Percentiles rank a stretch among this genome's conserved stretches.
phyloP scores from a whole-genome alignment of 805 yeast species.

The Millerozyma acaciae region DNA sequence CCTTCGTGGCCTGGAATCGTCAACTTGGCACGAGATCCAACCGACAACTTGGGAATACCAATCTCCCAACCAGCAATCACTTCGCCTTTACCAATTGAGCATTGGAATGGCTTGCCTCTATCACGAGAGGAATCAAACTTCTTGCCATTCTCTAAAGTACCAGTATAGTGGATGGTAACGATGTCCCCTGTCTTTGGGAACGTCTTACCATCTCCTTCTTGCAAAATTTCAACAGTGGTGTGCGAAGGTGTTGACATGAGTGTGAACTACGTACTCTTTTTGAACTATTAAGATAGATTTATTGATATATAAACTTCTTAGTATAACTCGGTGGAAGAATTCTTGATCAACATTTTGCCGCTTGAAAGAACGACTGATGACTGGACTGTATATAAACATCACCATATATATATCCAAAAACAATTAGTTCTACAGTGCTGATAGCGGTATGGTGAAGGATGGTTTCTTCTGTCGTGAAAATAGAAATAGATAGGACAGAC shows the following conservation, averaged over 20 bases:
- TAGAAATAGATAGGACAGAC: slow-evolving; percentile 30
- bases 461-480: slow-evolving; percentile 15
- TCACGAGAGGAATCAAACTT: slow-evolving; percentile 94
- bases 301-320: not conserved
- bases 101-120: slow-evolving; percentile 93
- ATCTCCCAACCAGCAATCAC: slow-evolving; percentile 97
- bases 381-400: not conserved
- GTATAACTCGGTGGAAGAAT: not conserved
- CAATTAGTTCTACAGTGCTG: not conserved
- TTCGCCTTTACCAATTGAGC: slow-evolving; percentile 92
- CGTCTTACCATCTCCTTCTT: slow-evolving; percentile 76
- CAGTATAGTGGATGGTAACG: slow-evolving; percentile 93
- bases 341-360: not conserved
- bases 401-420: not conserved
- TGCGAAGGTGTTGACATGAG: slow-evolving; percentile 38
- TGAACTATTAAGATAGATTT: not conserved
- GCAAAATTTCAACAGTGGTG: slow-evolving; percentile 40
- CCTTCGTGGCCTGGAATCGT: slow-evolving; percentile 93
- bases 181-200: slow-evolving; percentile 85
- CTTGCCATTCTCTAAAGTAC: slow-evolving; percentile 92
- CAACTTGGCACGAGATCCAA: slow-evolving; percentile 89
- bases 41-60: slow-evolving; percentile 86
- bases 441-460: not conserved
- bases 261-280: not conserved
- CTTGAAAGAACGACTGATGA: not conserved